Percentiles rank a stretch among this genome's conserved stretches.
phyloP scores from a whole-genome alignment of 441 rosid genomes.

The Brassica balearica region DNA sequence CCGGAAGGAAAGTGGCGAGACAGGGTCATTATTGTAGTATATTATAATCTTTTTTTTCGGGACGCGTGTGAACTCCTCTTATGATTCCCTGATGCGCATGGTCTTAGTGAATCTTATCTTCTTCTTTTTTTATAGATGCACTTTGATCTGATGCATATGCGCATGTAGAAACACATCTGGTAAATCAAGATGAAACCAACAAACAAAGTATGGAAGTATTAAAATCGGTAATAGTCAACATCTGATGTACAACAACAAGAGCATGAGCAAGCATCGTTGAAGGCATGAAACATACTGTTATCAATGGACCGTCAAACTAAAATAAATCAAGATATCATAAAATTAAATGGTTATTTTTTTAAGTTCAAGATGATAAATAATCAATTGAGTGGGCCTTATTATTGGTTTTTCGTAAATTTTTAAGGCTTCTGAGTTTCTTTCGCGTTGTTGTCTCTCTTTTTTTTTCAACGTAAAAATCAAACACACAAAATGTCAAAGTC shows the following conservation, averaged over 20 bases:
- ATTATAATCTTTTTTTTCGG: too few species aligned
- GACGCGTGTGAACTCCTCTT: too few species aligned
- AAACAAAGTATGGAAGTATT: not conserved
- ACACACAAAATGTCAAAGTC: slow-evolving; percentile 6
- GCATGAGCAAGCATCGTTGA: slow-evolving; percentile 37
- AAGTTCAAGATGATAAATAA: slow-evolving; percentile 22
- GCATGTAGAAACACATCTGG: not conserved
- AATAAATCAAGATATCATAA: slow-evolving; percentile 1
- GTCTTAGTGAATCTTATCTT: not conserved
- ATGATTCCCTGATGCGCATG: too few species aligned
- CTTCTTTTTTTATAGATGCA: not conserved
- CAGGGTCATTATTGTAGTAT: too few species aligned
- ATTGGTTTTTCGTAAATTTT: not conserved
- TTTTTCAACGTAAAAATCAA: not conserved
- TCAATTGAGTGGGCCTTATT: not conserved
- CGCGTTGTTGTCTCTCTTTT: not conserved
- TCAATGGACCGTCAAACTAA: slow-evolving; percentile 10
- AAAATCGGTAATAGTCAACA: not conserved
- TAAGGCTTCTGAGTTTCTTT: slow-evolving; percentile 1
- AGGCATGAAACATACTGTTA: not conserved
- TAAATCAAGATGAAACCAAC: not conserved
- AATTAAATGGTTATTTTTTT: not conserved
- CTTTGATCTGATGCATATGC: not conserved
- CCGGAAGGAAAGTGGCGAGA: too few species aligned
- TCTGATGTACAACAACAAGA: slow-evolving; percentile 35